phyloP scores from a whole-genome alignment of 495 filamentous ascomycete genomes.

The Hyaloscypha bicolor region DNA sequence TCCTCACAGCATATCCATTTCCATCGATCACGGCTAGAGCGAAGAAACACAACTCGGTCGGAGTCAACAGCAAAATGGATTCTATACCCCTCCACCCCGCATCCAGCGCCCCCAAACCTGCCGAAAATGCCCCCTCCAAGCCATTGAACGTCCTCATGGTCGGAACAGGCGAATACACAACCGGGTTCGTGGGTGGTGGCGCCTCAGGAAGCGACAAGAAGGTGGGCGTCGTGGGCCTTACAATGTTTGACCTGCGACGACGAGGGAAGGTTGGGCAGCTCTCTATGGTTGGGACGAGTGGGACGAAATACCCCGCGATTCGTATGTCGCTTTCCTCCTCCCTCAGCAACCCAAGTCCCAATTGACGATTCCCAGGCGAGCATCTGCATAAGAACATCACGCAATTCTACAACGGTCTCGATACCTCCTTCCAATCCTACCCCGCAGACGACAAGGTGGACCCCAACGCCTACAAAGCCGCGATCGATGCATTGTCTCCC shows the following conservation, averaged over 20 bases:
- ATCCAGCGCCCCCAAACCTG: not conserved
- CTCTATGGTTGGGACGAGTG: conserved; percentile 88
- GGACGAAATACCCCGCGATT: conserved; percentile 87
- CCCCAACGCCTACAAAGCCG: conserved; percentile 83
- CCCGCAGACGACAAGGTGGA: conserved; percentile 72
- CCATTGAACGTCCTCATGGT: conserved; percentile 91
- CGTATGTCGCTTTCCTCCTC: conserved; percentile 51
- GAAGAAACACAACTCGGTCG: not conserved
- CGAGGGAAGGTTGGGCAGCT: conserved; percentile 86
- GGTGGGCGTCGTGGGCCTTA: conserved; percentile 88
- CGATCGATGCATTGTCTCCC: conserved; percentile 80
- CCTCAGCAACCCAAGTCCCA: not conserved
- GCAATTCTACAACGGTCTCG: conserved; percentile 82
- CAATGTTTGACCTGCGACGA: conserved; percentile 85
- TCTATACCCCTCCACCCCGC: conserved; percentile 24
- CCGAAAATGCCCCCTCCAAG: conserved; percentile 39
- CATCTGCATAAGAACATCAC: conserved; percentile 89
- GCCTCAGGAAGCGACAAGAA: conserved; percentile 87
- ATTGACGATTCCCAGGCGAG: conserved; percentile 54
- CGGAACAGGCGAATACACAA: conserved; percentile 95
- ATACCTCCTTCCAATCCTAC: conserved; percentile 80
- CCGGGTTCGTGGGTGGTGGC: conserved; percentile 79
- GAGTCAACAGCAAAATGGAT: conserved; percentile 20
- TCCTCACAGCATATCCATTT: not conserved
- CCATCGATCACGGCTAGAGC: not conserved